These are phyloP conservation scores for Pythium brassicae DNA, from an alignment of 352 stramenopile genomes.

Conservation along the genomic window DNA sequence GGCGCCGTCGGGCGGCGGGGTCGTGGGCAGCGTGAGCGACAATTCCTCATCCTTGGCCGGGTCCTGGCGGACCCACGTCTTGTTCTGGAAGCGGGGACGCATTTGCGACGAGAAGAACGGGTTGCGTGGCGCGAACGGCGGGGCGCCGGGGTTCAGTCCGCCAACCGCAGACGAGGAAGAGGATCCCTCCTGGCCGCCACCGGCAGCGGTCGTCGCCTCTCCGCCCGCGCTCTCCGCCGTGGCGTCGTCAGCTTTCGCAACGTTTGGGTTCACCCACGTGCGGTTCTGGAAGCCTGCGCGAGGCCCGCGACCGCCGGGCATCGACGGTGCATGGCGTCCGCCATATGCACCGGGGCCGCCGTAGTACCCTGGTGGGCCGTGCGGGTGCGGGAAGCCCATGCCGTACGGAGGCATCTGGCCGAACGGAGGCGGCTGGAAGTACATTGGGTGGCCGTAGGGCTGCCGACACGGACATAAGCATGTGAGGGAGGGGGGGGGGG, in stretches of 20 bases:
- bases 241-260: constrained; percentile 39
- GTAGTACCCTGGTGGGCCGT: constrained; percentile 18
- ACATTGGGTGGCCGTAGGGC: constrained; percentile 68
- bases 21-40: constrained; percentile 69
- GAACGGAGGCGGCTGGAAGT: constrained; percentile 63
- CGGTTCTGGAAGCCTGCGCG: constrained; percentile 73
- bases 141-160: constrained; percentile 27
- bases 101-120: constrained; percentile 68
- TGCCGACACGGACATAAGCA: constrained; percentile 11
- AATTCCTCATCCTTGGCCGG: constrained; percentile 68
- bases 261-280: constrained; percentile 84
- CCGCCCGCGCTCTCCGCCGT: constrained; percentile 15
- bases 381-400: constrained; percentile 66
- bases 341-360: constrained; percentile 11
- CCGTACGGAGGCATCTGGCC: constrained; percentile 65
- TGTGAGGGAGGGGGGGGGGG: too few species aligned
- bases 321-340: background rate
- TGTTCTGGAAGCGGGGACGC: constrained; percentile 85
- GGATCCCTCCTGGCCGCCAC: background rate
- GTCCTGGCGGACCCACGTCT: constrained; percentile 81
- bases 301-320: constrained; percentile 25
- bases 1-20: constrained; percentile 51
- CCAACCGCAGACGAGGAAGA: constrained; percentile 4
- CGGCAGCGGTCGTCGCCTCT: constrained; percentile 9
- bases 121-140: constrained; percentile 50